Percentiles rank a stretch among this genome's conserved stretches.
These are phyloP conservation scores for Lyophyllum atratum DNA, from an alignment of 768 basidiomycete genomes.

Conservation along the genomic window DNA sequence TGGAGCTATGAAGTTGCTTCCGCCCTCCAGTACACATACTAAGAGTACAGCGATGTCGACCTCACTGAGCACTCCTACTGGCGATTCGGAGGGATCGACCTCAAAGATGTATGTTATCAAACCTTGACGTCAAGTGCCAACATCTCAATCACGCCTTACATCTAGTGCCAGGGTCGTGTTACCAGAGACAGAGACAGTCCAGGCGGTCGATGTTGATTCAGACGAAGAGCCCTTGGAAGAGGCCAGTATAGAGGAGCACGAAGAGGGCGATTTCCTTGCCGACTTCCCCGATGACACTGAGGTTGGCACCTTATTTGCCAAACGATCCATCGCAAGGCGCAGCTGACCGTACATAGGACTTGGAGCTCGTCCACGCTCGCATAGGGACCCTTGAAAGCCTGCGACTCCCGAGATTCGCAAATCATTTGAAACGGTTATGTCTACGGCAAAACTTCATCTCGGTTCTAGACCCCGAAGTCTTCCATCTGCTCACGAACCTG, in stretches of 20 bases:
- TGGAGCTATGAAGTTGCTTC: not conserved
- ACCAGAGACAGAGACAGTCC: constrained; percentile 37
- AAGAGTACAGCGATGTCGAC: not conserved
- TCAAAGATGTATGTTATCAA: constrained; percentile 9
- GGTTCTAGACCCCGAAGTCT: constrained; percentile 69
- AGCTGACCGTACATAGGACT: constrained; percentile 54
- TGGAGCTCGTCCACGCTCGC: constrained; percentile 83
- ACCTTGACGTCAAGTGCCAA: not conserved
- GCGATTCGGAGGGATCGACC: not conserved
- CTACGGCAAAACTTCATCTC: constrained; percentile 86
- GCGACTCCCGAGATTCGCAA: constrained; percentile 73
- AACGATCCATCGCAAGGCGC: constrained; percentile 3
- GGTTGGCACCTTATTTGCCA: constrained; percentile 42
- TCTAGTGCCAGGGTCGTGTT: constrained; percentile 50
- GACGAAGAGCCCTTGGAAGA: constrained; percentile 48
- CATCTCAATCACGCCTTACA: not conserved
- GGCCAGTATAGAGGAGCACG: constrained; percentile 39
- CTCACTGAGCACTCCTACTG: not conserved
- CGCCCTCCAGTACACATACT: not conserved
- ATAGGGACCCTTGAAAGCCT: constrained; percentile 68
- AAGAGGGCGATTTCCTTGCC: constrained; percentile 69
- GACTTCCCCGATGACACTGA: constrained; percentile 86
- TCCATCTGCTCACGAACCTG: constrained; percentile 62
- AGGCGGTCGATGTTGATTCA: constrained; percentile 35
- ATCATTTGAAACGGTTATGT: constrained; percentile 71